A percentile compares a stretch with the other conserved stretches of the same genome.
Conservation (phyloP, 2,329 filamentous ascomycete genomes). For the Madurella fahalii region DNA sequence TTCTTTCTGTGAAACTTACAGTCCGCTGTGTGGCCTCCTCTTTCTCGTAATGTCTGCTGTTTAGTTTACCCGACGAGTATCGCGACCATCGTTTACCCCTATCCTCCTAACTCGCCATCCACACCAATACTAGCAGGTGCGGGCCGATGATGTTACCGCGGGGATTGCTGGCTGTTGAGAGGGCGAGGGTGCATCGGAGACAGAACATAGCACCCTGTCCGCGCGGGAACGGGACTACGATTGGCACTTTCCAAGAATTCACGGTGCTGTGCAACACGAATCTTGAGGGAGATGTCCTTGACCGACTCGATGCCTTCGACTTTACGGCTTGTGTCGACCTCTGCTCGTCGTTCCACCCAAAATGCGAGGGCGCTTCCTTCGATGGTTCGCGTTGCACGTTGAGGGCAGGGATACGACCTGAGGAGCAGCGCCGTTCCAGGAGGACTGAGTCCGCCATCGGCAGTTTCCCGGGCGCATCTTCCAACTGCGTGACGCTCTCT, state of each 20-base stretch:
- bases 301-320: conserved; percentile 20
- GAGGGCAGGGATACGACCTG: conserved; percentile 17
- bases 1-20: conserved; percentile 8
- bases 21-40: not conserved
- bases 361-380: conserved; percentile 28
- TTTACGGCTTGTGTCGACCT: conserved; percentile 28
- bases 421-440: conserved; percentile 11
- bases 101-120: not conserved
- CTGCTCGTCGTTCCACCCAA: conserved; percentile 31
- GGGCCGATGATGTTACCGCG: conserved; percentile 15
- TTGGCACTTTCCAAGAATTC: conserved; percentile 28
- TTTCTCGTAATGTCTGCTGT: conserved; percentile 16
- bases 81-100: not conserved
- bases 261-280: conserved; percentile 27
- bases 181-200: conserved; percentile 2
- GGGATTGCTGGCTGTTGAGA: conserved; percentile 5
- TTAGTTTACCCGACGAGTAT: not conserved
- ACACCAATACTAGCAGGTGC: conserved; percentile 13
- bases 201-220: conserved; percentile 23
- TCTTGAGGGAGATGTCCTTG: conserved; percentile 23
- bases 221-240: conserved; percentile 26
- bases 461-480: conserved; percentile 26
- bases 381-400: conserved; percentile 29
- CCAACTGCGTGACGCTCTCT: conserved; percentile 27
- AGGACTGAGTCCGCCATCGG: conserved; percentile 27